Evolutionary conservation across 495 filamentous ascomycete genomes (phyloP), one percentile per base, ranked within the genome.

Genomic region (Pyronema domesticum): DNA sequence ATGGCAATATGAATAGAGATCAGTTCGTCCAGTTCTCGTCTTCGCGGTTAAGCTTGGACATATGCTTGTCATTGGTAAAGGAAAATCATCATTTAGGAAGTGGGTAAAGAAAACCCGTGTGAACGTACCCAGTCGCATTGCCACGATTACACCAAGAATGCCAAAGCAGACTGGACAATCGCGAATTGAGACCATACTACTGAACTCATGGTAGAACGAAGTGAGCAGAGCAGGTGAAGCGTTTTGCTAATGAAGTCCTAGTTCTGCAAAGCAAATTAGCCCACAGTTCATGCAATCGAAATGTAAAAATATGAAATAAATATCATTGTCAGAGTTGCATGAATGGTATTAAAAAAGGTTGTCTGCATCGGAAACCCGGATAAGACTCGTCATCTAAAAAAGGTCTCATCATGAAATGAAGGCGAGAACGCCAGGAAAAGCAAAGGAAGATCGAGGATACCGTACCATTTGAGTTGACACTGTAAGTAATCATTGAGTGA

Each of bases 351-450:
- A 46, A 77, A 77, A 70, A 67, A 64, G 67, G 68, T 73, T 83
- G 73, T 86, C 82, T 74, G 73, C 82, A 86, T 81, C 76, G 82
- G 79, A 74, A 78, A 74, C 72, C 80, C 82, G 77, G 70, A 82
- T 86, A 78, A 80, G 82, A 86, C 82, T 86, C 82, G 82, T 86
- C 82, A 86, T 86, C 82, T 83, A 75, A 30, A 2, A 30, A 67
- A 62, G 72, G 74, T 69, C 52, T 83, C 82, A 85, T 83, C 79
- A 82, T 69, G 59, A 61, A 70, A 59, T 48, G 47, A 13, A 35
- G 19, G 19, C 23, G 47, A 3, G 2, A 19, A 10, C 23, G 39
- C 39, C 19, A 7, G n/a, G 42, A 55, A 48, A 15, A 37, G 19
- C 36, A 56, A 42, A 57, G 57, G 23, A 51, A 37, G 46, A 36